Conservation (phyloP, 2,329 filamentous ascomycete genomes). For the Zalaria sp. region DNA sequence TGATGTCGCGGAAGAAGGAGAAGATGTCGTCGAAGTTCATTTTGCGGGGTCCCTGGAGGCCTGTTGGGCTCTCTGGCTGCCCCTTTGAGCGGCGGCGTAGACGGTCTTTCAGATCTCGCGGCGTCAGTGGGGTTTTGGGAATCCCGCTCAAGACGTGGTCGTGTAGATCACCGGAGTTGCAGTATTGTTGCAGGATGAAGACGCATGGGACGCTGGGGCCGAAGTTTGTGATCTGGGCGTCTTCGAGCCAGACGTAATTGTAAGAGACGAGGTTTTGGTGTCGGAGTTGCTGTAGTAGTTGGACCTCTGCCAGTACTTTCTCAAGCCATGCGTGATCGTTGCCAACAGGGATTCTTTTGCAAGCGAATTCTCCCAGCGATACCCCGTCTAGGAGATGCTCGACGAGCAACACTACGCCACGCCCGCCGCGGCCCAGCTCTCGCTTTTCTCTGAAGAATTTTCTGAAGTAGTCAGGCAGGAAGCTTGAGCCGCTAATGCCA, state of each 20-base stretch:
- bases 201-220: conserved; percentile 85
- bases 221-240: conserved; percentile 68
- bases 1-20: conserved; percentile 91
- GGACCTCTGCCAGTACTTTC: conserved; percentile 86
- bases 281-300: conserved; percentile 77
- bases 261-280: conserved; percentile 95
- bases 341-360: conserved; percentile 87
- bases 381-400: conserved; percentile 85
- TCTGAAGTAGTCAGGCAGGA: conserved; percentile 85
- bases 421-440: conserved; percentile 77
- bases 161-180: conserved; percentile 83
- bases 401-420: conserved; percentile 89
- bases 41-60: conserved; percentile 37
- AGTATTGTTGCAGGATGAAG: conserved; percentile 96
- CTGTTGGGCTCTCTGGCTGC: conserved; percentile 47
- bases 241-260: conserved; percentile 92
- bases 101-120: conserved; percentile 77
- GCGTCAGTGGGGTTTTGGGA: conserved; percentile 46
- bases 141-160: conserved; percentile 58
- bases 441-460: conserved; percentile 84
- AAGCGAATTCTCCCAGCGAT: conserved; percentile 79
- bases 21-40: conserved; percentile 85
- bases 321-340: conserved; percentile 92
- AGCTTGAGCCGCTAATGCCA: conserved; percentile 73
- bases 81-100: conserved; percentile 72